phyloP scores from a whole-genome alignment of 352 stramenopile species.

The Pythium dissotocum region DNA sequence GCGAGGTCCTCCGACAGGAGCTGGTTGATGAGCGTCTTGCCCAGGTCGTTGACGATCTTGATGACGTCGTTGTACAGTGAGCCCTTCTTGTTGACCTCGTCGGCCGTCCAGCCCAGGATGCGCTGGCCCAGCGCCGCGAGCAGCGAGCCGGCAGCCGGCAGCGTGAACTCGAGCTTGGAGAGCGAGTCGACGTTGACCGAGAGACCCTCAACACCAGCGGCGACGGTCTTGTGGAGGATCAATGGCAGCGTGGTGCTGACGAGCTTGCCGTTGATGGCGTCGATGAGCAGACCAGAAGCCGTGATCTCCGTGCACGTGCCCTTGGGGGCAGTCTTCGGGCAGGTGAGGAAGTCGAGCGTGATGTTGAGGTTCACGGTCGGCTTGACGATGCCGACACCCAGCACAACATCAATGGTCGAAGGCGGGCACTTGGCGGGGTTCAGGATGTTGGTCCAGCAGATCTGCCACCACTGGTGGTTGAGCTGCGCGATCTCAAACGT shows the following conservation, averaged over 20 bases:
- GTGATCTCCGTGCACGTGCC: conserved; percentile 51
- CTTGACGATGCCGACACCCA: conserved; percentile 42
- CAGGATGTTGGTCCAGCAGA: conserved; percentile 57
- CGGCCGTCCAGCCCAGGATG: conserved; percentile 47
- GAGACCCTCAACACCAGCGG: conserved; percentile 27
- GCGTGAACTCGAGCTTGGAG: conserved; percentile 47
- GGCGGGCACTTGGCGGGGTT: conserved; percentile 45
- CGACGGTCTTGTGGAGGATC: conserved; percentile 35
- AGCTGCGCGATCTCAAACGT: conserved; percentile 50
- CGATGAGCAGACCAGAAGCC: conserved; percentile 42
- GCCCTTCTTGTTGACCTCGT: conserved; percentile 65
- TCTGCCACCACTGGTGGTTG: conserved; percentile 59
- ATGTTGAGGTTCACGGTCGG: conserved; percentile 28
- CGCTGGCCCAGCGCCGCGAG: conserved; percentile 43
- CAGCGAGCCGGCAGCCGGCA: conserved; percentile 37
- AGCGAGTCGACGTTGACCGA: conserved; percentile 43
- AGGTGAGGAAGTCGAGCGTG: conserved; percentile 39
- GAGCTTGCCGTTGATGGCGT: conserved; percentile 31
- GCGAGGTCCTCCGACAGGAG: conserved; percentile 38
- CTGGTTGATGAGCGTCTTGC: conserved; percentile 56
- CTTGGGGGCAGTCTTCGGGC: conserved; percentile 31
- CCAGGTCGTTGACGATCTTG: conserved; percentile 37
- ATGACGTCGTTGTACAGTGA: conserved; percentile 53
- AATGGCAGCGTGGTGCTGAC: conserved; percentile 21
- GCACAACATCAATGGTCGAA: conserved; percentile 36